Conservation (phyloP, 2,329 filamentous ascomycete species). For the Trichoderma asperellum region DNA sequence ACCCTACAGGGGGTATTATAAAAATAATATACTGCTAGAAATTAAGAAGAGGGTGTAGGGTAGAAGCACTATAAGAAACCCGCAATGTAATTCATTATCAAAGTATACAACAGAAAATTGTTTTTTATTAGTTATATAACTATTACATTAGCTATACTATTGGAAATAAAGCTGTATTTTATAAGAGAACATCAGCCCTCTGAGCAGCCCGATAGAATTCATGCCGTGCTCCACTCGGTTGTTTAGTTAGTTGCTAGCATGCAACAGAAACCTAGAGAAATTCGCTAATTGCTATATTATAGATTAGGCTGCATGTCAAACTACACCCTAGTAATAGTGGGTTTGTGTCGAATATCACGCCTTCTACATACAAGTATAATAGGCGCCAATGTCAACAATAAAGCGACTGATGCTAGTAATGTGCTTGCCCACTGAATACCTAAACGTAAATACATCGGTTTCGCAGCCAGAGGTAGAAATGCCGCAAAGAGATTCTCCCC, state of each 20-base stretch:
- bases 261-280: neutral
- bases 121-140: no score
- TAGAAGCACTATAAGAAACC: no score
- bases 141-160: no score
- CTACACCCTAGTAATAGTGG: neutral
- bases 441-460: neutral
- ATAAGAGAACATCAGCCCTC: neutral
- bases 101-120: no score
- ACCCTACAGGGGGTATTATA: no score
- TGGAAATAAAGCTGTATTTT: no score
- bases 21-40: no score
- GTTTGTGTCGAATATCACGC: neutral
- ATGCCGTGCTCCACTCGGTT: neutral
- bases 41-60: no score
- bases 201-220: neutral
- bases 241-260: neutral
- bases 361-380: constrained; percentile 48
- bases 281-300: neutral
- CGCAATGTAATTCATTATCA: no score
- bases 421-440: neutral
- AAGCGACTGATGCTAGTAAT: neutral
- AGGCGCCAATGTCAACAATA: neutral
- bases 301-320: neutral
- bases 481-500: neutral
- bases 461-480: neutral